These are phyloP conservation scores for Plasmodium reichenowi DNA, from an alignment of 169 alveolate species.

Conservation along the genomic window DNA sequence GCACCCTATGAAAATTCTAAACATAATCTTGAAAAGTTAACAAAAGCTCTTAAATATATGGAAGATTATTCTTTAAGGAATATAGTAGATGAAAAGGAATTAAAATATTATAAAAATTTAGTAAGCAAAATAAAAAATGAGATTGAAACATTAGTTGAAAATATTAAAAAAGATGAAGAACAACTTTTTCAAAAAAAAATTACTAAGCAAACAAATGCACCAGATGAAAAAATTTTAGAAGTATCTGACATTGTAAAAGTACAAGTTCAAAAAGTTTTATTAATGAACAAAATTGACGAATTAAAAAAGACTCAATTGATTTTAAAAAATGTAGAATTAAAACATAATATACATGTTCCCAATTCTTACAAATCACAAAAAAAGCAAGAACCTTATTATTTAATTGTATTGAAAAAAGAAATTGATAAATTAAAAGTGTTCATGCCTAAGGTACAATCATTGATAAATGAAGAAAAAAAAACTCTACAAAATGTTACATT, in stretches of 20 bases:
- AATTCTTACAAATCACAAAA: background rate
- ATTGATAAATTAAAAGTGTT: constrained; percentile 24
- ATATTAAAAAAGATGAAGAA: constrained; percentile 17
- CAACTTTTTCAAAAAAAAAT: background rate
- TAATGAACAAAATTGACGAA: constrained; percentile 23
- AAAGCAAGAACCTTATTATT: constrained; percentile 42
- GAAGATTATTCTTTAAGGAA: constrained; percentile 40
- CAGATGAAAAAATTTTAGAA: too few species aligned
- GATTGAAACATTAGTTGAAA: constrained; percentile 1
- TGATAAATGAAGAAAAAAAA: too few species aligned
- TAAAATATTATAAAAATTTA: background rate
- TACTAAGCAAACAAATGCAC: too few species aligned
- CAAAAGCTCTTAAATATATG: constrained; percentile 19
- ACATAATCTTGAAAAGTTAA: constrained; percentile 5
- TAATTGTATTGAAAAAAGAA: constrained; percentile 37
- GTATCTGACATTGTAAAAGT: constrained; percentile 19
- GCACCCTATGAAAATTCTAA: background rate
- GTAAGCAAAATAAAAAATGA: constrained; percentile 7
- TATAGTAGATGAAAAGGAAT: constrained; percentile 3
- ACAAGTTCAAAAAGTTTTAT: constrained; percentile 40
- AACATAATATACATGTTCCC: constrained; percentile 16
- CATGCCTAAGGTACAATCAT: constrained; percentile 31
- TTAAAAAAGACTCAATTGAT: constrained; percentile 1
- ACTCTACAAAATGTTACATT: too few species aligned
- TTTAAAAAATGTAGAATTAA: constrained; percentile 19